These are phyloP conservation scores for Globisporangium cystogenes DNA, from an alignment of 352 stramenopile genomes.

Conservation along the genomic window DNA sequence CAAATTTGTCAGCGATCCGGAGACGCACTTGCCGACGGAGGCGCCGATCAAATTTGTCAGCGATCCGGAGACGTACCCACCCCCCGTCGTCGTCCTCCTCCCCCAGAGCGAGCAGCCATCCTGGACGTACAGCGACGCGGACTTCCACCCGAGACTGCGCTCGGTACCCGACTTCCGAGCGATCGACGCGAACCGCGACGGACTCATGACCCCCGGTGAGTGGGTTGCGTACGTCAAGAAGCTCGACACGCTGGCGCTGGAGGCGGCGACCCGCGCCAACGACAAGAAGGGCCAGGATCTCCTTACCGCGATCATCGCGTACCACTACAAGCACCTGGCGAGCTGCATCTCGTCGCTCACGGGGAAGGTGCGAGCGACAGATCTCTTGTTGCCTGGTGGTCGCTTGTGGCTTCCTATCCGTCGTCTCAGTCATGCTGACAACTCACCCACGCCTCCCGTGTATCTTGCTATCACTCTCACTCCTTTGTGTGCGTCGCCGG, in stretches of 20 bases:
- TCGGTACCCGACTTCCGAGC: constrained; percentile 9
- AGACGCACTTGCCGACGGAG: too few species aligned
- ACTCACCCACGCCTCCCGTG: too few species aligned
- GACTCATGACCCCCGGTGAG: constrained; percentile 14
- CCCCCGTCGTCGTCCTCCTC: neutral
- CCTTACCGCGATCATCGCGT: constrained; percentile 15
- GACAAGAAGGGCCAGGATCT: constrained; percentile 1
- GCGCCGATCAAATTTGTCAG: neutral
- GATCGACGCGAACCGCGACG: constrained; percentile 19
- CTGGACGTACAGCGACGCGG: neutral
- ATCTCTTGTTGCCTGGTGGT: neutral
- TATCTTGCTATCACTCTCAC: too few species aligned
- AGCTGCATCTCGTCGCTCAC: constrained; percentile 19
- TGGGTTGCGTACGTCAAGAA: constrained; percentile 21
- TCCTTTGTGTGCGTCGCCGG: too few species aligned
- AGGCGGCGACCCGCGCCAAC: constrained; percentile 8
- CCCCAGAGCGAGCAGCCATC: neutral
- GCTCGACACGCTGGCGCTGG: constrained; percentile 12
- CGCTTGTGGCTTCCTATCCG: neutral
- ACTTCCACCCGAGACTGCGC: neutral
- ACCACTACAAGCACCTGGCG: constrained; percentile 28
- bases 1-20: neutral
- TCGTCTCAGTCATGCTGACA: too few species aligned
- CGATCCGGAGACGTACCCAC: neutral
- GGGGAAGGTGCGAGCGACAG: constrained; percentile 7